Evolutionary conservation across 192 early-diverging fungal genomes (phyloP).

Genomic region (Coemansia sp.): DNA sequence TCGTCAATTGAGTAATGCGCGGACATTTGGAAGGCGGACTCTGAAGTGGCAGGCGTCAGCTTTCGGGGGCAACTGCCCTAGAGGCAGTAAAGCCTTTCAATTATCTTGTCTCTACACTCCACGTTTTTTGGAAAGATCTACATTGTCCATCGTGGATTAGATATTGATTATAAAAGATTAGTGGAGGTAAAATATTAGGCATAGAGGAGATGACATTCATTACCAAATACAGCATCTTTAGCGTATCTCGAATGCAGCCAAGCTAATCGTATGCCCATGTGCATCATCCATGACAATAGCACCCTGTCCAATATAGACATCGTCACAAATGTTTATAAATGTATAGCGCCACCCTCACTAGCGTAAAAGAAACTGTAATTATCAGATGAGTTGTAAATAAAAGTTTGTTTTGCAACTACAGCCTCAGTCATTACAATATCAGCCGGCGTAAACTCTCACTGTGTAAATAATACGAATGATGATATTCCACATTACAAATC

Average conservation of each 20-base stretch:
- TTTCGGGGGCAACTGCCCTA: too few relatives aligned
- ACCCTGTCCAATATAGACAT: background rate
- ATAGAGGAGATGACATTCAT: background rate
- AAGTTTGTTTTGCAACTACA: slow-evolving; percentile 12
- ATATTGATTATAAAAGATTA: too few relatives aligned
- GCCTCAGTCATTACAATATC: slow-evolving; percentile 15
- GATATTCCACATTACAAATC: too few relatives aligned
- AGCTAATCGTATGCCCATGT: background rate
- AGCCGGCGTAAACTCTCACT: background rate
- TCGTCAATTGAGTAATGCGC: too few relatives aligned
- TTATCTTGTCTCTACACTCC: too few relatives aligned
- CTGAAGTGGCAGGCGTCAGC: too few relatives aligned
- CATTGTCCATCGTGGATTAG: too few relatives aligned
- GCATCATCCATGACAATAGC: background rate
- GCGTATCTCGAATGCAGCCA: background rate
- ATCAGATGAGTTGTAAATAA: background rate
- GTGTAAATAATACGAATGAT: background rate
- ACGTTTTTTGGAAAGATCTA: too few relatives aligned
- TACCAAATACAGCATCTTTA: background rate
- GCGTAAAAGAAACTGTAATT: slow-evolving; percentile 14
- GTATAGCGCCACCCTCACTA: background rate
- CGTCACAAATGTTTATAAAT: background rate
- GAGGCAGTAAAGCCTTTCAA: too few relatives aligned
- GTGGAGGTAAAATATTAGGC: background rate
- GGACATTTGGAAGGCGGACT: too few relatives aligned